phyloP scores from a whole-genome alignment of 805 yeast genomes.

The Wickerhamiella galacta region DNA sequence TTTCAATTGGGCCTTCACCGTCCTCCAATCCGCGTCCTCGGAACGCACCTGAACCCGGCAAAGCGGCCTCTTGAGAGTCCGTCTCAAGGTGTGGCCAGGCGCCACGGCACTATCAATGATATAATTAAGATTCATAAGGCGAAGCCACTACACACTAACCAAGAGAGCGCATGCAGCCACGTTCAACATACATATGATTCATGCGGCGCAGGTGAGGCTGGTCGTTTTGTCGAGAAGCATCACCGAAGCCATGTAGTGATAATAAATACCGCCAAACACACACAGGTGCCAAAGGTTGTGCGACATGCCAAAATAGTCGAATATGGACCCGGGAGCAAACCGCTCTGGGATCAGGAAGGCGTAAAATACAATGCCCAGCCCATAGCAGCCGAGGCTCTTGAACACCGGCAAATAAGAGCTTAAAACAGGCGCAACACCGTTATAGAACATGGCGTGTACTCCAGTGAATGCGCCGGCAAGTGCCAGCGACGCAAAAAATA shows the following conservation, averaged over 20 bases:
- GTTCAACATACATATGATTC: too few species aligned
- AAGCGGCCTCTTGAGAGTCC: too few species aligned
- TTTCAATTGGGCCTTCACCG: too few species aligned
- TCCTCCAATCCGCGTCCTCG: too few species aligned
- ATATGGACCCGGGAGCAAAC: slow-evolving; percentile 28
- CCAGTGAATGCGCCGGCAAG: slow-evolving; percentile 57
- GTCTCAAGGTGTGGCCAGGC: too few species aligned
- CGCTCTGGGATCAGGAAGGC: slow-evolving; percentile 82
- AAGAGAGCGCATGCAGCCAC: too few species aligned
- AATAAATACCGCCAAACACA: slow-evolving; percentile 76
- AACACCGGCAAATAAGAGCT: slow-evolving; percentile 49
- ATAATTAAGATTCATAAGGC: too few species aligned
- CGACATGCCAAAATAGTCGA: slow-evolving; percentile 55
- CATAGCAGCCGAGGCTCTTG: slow-evolving; percentile 58
- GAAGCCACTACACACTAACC: too few species aligned
- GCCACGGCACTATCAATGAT: too few species aligned
- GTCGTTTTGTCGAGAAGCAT: slow-evolving; percentile 42
- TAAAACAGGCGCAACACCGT: slow-evolving; percentile 39
- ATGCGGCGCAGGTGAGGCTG: slow-evolving; percentile 12
- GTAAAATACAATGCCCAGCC: slow-evolving; percentile 71
- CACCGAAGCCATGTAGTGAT: slow-evolving; percentile 68
- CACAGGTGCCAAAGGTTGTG: slow-evolving; percentile 92
- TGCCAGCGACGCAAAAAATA: slow-evolving; percentile 66
- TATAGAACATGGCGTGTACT: slow-evolving; percentile 34
- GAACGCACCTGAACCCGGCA: too few species aligned